These are phyloP conservation scores for Kodamaea jinghongensis DNA, from an alignment of 805 yeast species.

Conservation along the genomic window DNA sequence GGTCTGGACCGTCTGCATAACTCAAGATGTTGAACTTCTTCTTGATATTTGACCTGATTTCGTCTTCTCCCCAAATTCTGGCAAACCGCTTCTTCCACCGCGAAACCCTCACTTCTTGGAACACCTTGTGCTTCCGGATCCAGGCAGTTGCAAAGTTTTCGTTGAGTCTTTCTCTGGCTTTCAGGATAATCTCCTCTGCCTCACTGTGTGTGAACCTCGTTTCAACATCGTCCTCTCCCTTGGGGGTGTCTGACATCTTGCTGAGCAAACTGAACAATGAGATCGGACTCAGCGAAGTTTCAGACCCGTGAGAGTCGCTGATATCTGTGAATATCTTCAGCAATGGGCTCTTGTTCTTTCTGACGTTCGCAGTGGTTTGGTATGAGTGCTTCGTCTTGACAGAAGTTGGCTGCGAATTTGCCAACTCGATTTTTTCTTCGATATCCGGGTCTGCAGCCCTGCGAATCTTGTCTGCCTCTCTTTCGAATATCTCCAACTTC, in stretches of 20 bases:
- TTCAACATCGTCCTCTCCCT: neutral
- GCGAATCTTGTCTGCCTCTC: slow-evolving; percentile 19
- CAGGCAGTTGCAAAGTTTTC: slow-evolving; percentile 32
- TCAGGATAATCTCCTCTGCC: slow-evolving; percentile 24
- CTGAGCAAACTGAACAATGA: slow-evolving; percentile 1
- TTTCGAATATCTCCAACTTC: slow-evolving; percentile 41
- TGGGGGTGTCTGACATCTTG: neutral
- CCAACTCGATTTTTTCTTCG: slow-evolving; percentile 11
- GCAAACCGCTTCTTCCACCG: slow-evolving; percentile 26
- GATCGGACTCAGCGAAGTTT: slow-evolving; percentile 1
- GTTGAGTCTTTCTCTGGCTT: slow-evolving; percentile 26
- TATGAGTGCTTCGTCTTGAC: slow-evolving; percentile 3
- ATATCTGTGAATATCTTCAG: slow-evolving; percentile 2
- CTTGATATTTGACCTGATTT: slow-evolving; percentile 25
- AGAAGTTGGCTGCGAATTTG: neutral
- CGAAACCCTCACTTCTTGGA: slow-evolving; percentile 20
- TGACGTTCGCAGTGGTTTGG: neutral
- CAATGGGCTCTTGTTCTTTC: neutral
- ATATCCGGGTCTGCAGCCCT: slow-evolving; percentile 12
- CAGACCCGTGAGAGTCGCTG: too few species aligned
- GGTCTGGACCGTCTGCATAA: slow-evolving; percentile 33
- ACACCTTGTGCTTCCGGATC: slow-evolving; percentile 30
- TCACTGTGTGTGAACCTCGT: slow-evolving; percentile 18
- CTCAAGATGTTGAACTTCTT: slow-evolving; percentile 36
- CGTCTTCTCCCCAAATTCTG: slow-evolving; percentile 35